Conservation (phyloP, 2,329 filamentous ascomycete species). For the Nigrospora sphaerica region DNA sequence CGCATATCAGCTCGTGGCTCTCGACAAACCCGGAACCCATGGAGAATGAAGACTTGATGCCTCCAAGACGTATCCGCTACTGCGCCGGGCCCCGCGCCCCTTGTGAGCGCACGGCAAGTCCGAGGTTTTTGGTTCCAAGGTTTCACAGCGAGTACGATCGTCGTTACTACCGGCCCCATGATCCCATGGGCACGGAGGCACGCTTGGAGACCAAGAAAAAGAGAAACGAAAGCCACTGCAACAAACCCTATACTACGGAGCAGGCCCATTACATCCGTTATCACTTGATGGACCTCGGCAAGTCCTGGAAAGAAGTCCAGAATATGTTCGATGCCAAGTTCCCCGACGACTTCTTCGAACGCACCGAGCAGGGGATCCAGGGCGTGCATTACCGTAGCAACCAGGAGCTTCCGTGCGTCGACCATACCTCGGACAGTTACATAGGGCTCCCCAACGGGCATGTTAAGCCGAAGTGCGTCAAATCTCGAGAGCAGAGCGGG, state of each 20-base stretch:
- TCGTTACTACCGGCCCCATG: not conserved
- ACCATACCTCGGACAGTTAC: constrained; percentile 9
- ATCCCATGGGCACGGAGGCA: not conserved
- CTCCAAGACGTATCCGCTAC: too few relatives aligned
- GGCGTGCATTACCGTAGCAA: constrained; percentile 22
- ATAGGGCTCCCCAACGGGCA: constrained; percentile 18
- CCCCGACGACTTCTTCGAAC: constrained; percentile 10
- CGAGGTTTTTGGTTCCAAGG: too few relatives aligned
- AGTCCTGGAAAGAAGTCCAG: constrained; percentile 13
- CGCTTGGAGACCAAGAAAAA: not conserved
- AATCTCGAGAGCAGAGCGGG: constrained; percentile 18
- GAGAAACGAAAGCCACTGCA: constrained; percentile 14
- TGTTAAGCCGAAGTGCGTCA: constrained; percentile 6
- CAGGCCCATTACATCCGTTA: constrained; percentile 22
- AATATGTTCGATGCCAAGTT: constrained; percentile 12
- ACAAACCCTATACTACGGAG: constrained; percentile 21
- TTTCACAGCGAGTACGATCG: too few relatives aligned
- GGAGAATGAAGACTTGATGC: not conserved
- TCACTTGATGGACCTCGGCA: constrained; percentile 14
- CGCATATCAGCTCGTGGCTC: not conserved
- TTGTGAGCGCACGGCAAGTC: too few relatives aligned
- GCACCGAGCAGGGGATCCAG: constrained; percentile 18
- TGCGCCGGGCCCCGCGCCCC: not conserved
- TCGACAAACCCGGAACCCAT: not conserved
- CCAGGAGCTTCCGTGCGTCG: constrained; percentile 13